These are phyloP conservation scores for Tephrocybe sp. DNA, from an alignment of 768 basidiomycete species.

Conservation along the genomic window DNA sequence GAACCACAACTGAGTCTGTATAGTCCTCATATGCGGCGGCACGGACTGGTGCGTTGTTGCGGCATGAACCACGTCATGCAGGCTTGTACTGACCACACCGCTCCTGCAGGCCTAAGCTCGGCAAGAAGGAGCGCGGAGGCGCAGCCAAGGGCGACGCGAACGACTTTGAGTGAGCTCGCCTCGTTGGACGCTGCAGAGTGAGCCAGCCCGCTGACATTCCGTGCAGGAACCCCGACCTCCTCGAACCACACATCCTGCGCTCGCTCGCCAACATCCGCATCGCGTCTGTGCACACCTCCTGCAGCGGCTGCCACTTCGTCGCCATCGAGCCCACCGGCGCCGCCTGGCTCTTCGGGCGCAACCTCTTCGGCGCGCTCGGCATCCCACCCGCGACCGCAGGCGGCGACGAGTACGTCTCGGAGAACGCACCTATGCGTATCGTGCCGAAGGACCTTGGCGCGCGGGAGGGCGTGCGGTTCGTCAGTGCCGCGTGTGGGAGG, in stretches of 20 bases:
- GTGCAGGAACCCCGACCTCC: slow-evolving; percentile 71
- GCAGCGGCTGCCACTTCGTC: slow-evolving; percentile 75
- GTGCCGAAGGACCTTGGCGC: slow-evolving; percentile 64
- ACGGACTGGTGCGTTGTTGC: slow-evolving; percentile 75
- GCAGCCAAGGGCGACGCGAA: slow-evolving; percentile 40
- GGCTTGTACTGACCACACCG: background rate
- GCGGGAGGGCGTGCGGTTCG: slow-evolving; percentile 55
- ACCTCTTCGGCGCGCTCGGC: slow-evolving; percentile 60
- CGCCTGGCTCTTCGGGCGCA: slow-evolving; percentile 91
- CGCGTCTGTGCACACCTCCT: slow-evolving; percentile 72
- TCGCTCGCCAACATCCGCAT: slow-evolving; percentile 81
- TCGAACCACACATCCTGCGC: slow-evolving; percentile 87
- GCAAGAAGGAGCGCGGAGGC: slow-evolving; percentile 68
- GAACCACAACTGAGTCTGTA: background rate
- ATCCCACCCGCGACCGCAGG: slow-evolving; percentile 46
- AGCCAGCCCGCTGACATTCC: background rate
- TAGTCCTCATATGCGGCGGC: slow-evolving; percentile 85
- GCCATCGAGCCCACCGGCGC: slow-evolving; percentile 71
- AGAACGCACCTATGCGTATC: slow-evolving; percentile 69
- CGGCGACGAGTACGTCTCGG: slow-evolving; percentile 62
- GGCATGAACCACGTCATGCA: background rate
- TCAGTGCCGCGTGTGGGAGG: slow-evolving; percentile 81
- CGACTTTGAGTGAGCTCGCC: slow-evolving; percentile 34
- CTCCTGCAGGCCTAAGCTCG: slow-evolving; percentile 66
- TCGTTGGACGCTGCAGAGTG: background rate